phyloP scores from a whole-genome alignment of 1,284 basidiomycete species.

The Porogramme epimiltina region DNA sequence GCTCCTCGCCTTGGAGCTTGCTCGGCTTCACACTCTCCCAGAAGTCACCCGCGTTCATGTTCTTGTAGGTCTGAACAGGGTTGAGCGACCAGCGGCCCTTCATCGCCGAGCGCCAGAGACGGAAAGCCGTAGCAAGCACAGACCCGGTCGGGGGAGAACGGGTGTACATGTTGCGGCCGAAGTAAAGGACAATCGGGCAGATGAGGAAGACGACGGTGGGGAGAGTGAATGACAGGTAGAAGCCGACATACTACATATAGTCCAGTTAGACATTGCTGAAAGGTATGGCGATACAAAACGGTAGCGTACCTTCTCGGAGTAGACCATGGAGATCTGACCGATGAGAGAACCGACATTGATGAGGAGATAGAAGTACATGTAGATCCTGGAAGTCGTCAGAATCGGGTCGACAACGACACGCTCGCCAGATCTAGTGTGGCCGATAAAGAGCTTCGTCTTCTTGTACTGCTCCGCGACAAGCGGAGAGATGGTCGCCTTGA shows the following conservation, averaged over 20 bases:
- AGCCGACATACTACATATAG: constrained; percentile 62
- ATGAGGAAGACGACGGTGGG: constrained; percentile 68
- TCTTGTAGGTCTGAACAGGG: constrained; percentile 47
- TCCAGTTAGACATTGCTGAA: background rate
- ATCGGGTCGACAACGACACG: constrained; percentile 82
- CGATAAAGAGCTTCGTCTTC: constrained; percentile 56
- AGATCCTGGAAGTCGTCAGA: constrained; percentile 70
- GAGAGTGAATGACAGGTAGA: constrained; percentile 69
- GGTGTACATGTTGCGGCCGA: constrained; percentile 68
- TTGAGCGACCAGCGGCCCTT: constrained; percentile 60
- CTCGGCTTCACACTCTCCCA: constrained; percentile 83
- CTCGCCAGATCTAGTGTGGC: constrained; percentile 61
- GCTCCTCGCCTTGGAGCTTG: constrained; percentile 38
- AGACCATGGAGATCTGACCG: constrained; percentile 74
- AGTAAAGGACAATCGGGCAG: constrained; percentile 69
- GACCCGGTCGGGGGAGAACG: constrained; percentile 76
- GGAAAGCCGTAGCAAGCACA: constrained; percentile 59
- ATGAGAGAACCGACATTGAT: constrained; percentile 78
- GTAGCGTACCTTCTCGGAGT: constrained; percentile 65
- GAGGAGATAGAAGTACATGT: constrained; percentile 82
- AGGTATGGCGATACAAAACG: background rate
- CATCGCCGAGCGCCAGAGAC: constrained; percentile 52
- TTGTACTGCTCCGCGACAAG: constrained; percentile 80
- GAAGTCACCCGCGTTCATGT: constrained; percentile 63
- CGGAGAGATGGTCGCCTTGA: constrained; percentile 83